Percentiles rank a stretch among this genome's conserved stretches.
These are phyloP conservation scores for Multifurca ochricompacta DNA, from an alignment of 768 basidiomycete species.

Conservation along the genomic window DNA sequence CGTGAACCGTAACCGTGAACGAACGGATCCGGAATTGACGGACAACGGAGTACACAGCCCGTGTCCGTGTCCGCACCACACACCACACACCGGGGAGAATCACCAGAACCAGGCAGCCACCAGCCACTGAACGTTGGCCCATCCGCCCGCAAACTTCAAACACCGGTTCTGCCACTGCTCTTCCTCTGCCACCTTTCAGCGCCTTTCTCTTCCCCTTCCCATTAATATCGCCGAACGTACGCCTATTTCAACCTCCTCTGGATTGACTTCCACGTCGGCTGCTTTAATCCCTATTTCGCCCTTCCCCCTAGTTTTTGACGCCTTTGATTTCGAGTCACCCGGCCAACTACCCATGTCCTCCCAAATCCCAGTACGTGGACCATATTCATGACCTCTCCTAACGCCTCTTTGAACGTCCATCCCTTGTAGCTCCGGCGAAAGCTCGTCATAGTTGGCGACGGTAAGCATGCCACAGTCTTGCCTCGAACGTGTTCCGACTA, in stretches of 20 bases:
- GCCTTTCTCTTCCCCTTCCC: not conserved
- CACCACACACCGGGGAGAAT: too few relatives aligned
- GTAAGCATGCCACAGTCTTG: conserved; percentile 35
- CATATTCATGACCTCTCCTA: conserved; percentile 1
- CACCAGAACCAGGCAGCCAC: conserved; percentile 4
- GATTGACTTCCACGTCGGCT: not conserved
- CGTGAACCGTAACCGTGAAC: too few relatives aligned
- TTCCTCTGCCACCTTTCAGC: not conserved
- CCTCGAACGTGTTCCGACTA: conserved; percentile 2
- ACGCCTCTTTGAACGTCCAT: not conserved
- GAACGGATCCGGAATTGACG: too few relatives aligned
- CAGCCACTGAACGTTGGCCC: conserved; percentile 1
- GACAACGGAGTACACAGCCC: too few relatives aligned
- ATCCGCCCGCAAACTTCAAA: conserved; percentile 7
- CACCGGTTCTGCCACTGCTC: not conserved
- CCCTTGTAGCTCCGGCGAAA: conserved; percentile 76
- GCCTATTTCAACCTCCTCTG: not conserved
- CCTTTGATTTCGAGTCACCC: not conserved
- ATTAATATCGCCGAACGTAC: conserved; percentile 2
- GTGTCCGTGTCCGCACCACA: too few relatives aligned
- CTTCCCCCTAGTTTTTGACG: not conserved
- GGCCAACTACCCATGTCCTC: conserved; percentile 15
- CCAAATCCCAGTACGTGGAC: conserved; percentile 17
- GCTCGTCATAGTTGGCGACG: conserved; percentile 95
- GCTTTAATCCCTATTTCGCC: not conserved